Evolutionary conservation across 106 monocot genomes (phyloP).

Genomic region (Allium fistulosum): DNA sequence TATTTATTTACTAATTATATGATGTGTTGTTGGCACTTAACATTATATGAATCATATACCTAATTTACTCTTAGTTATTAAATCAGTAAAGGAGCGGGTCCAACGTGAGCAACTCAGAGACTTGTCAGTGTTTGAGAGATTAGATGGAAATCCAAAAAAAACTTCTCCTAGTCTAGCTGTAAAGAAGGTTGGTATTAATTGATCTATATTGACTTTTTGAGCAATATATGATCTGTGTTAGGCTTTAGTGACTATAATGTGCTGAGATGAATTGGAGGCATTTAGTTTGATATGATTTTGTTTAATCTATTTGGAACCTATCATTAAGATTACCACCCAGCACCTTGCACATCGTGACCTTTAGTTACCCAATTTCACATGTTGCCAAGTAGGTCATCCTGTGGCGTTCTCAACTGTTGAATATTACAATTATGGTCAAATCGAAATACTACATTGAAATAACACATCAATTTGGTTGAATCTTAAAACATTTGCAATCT

Average conservation of each 20-base stretch:
- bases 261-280: background rate
- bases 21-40: background rate
- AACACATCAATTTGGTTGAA: too few species aligned
- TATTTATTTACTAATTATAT: background rate
- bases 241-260: background rate
- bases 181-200: conserved; percentile 61
- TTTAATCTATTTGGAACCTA: too few species aligned
- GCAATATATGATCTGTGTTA: background rate
- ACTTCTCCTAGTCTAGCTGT: conserved; percentile 73
- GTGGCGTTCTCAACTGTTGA: too few species aligned
- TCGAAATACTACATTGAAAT: too few species aligned
- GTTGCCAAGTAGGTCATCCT: background rate
- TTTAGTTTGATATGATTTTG: too few species aligned
- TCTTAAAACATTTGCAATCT: too few species aligned
- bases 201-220: too few species aligned
- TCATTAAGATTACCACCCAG: too few species aligned
- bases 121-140: conserved; percentile 76
- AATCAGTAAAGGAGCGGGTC: conserved; percentile 59
- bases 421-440: too few species aligned
- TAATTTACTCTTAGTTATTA: conserved; percentile 11
- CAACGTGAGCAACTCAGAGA: conserved; percentile 86
- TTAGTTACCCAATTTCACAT: background rate
- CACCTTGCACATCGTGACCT: background rate
- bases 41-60: background rate
- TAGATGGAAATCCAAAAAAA: conserved; percentile 64